Evolutionary conservation across 2,329 filamentous ascomycete genomes (phyloP).

Genomic region (Phialemoniopsis sp.): DNA sequence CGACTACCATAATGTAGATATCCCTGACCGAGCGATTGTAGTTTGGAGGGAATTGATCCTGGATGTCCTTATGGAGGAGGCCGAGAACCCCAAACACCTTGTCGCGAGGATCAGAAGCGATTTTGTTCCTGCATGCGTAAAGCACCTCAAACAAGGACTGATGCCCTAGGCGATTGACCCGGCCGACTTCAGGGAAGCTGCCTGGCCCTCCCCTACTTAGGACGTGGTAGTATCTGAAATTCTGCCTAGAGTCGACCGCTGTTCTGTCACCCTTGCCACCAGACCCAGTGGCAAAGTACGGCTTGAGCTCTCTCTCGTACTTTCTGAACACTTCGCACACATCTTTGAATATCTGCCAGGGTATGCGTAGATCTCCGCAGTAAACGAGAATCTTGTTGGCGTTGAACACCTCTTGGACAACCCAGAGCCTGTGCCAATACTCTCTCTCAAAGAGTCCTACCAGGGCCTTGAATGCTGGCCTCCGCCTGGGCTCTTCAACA

Average conservation of each 20-base stretch:
- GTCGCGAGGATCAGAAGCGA: constrained; percentile 21
- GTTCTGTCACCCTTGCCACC: too few relatives aligned
- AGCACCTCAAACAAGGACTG: too few relatives aligned
- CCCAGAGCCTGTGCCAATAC: constrained; percentile 28
- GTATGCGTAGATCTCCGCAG: constrained; percentile 14
- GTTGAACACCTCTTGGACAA: constrained; percentile 23
- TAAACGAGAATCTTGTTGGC: constrained; percentile 14
- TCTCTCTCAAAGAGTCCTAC: constrained; percentile 24
- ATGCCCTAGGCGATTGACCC: too few relatives aligned
- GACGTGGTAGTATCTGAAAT: too few relatives aligned
- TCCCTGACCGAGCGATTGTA: constrained; percentile 23
- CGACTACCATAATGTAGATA: constrained; percentile 26
- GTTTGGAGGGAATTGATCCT: constrained; percentile 19
- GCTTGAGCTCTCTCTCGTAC: too few relatives aligned
- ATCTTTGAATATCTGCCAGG: constrained; percentile 11
- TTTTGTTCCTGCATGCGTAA: too few relatives aligned
- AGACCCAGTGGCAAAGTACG: too few relatives aligned
- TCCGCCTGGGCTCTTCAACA: too few relatives aligned
- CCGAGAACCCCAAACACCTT: constrained; percentile 30
- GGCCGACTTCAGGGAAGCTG: too few relatives aligned
- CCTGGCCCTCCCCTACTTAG: too few relatives aligned
- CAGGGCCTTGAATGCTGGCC: constrained; percentile 2
- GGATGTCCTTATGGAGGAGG: constrained; percentile 18
- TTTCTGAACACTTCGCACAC: constrained; percentile 9
- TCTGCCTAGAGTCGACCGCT: too few relatives aligned